Conservation (phyloP, 2,329 filamentous ascomycete species). For the Malbranchea zuffiana region DNA sequence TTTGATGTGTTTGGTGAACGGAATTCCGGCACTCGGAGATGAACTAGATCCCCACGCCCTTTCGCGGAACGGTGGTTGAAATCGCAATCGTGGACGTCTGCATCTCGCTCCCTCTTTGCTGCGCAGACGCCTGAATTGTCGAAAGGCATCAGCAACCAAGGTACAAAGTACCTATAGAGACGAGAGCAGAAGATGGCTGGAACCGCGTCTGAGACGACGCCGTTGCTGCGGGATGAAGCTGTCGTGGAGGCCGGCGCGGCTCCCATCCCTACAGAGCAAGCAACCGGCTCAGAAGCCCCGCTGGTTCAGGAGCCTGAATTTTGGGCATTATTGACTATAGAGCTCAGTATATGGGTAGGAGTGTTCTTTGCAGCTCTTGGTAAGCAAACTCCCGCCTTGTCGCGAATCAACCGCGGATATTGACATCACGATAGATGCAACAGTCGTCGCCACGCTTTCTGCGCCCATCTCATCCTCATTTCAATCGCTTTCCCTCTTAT, state of each 20-base stretch:
- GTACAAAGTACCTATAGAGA: too few species aligned
- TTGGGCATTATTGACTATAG: constrained; percentile 38
- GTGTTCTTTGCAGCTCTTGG: constrained; percentile 48
- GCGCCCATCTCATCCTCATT: constrained; percentile 77
- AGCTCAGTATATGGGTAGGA: constrained; percentile 43
- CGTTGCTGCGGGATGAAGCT: constrained; percentile 10
- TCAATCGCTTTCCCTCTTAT: constrained; percentile 66
- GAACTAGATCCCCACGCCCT: too few species aligned
- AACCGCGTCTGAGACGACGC: constrained; percentile 15
- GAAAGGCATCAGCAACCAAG: too few species aligned
- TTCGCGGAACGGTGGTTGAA: too few species aligned
- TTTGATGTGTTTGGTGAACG: too few species aligned
- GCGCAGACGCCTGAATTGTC: too few species aligned
- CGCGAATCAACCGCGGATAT: neutral
- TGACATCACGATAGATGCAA: constrained; percentile 47
- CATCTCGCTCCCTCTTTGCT: too few species aligned
- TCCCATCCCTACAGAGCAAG: constrained; percentile 1
- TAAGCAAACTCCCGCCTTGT: constrained; percentile 16
- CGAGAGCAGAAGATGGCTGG: too few species aligned
- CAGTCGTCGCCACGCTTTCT: constrained; percentile 75
- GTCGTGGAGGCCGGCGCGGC: constrained; percentile 2
- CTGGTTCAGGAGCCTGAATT: constrained; percentile 38
- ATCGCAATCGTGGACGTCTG: too few species aligned
- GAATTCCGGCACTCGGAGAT: too few species aligned
- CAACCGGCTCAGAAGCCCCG: constrained; percentile 13